A percentile compares a stretch with the other conserved stretches of the same genome.
phyloP scores from a whole-genome alignment of 169 alveolate species.

The Plasmodium coatneyi region DNA sequence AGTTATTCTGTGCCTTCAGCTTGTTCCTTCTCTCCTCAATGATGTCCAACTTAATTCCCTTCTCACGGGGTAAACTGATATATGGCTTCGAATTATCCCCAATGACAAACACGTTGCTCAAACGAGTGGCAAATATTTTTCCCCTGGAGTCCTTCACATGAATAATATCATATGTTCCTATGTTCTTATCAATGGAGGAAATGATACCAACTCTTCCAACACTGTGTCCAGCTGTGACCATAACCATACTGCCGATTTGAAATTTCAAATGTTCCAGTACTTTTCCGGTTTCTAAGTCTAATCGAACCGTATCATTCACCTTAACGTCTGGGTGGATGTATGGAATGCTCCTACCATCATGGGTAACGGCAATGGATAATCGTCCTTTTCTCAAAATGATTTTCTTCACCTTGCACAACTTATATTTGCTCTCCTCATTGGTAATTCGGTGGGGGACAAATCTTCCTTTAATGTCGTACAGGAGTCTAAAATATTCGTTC shows the following conservation, averaged over 20 bases:
- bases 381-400: slow-evolving; percentile 96
- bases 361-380: slow-evolving; percentile 96
- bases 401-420: slow-evolving; percentile 96
- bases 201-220: slow-evolving; percentile 99
- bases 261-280: slow-evolving; percentile 94
- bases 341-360: slow-evolving; percentile 99
- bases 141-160: slow-evolving; percentile 96
- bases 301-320: slow-evolving; percentile 96
- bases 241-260: slow-evolving; percentile 95
- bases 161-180: slow-evolving; percentile 97
- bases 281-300: slow-evolving; percentile 96
- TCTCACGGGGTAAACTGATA: slow-evolving; percentile 94
- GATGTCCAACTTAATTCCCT: slow-evolving; percentile 93
- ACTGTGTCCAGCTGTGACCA: slow-evolving; percentile 98
- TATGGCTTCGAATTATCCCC: slow-evolving; percentile 96
- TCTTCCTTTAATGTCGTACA: slow-evolving; percentile 98
- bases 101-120: slow-evolving; percentile 95
- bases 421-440: slow-evolving; percentile 96
- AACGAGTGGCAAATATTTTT: slow-evolving; percentile 96
- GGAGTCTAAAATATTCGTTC: slow-evolving; percentile 95
- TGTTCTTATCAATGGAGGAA: slow-evolving; percentile 96
- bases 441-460: slow-evolving; percentile 95
- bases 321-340: slow-evolving; percentile 98
- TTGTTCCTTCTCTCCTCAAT: slow-evolving; percentile 92
- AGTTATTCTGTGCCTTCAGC: slow-evolving; percentile 76